A percentile compares a stretch with the other conserved stretches of the same genome.
These are phyloP conservation scores for Cyclotella baltica DNA, from an alignment of 108 stramenopile genomes.

Conservation along the genomic window DNA sequence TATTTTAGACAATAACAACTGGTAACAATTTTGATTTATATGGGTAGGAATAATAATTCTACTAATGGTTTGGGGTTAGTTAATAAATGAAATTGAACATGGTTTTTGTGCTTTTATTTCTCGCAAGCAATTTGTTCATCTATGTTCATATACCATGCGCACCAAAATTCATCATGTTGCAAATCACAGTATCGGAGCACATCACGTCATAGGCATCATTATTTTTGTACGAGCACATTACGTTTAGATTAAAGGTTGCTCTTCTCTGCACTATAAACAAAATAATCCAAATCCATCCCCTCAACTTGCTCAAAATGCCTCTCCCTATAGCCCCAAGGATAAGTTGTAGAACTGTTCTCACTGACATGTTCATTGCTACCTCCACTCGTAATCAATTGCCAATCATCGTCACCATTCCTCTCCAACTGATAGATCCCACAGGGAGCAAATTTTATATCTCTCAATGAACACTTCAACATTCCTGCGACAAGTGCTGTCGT, in stretches of 20 bases:
- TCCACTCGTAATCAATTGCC: slow-evolving; percentile 33
- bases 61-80: background rate
- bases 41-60: too few relatives aligned
- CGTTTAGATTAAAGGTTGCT: slow-evolving; percentile 10
- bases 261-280: slow-evolving; percentile 13
- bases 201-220: too few relatives aligned
- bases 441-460: slow-evolving; percentile 42
- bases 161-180: too few relatives aligned
- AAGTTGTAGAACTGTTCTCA: slow-evolving; percentile 40
- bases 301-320: slow-evolving; percentile 38
- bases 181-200: too few relatives aligned
- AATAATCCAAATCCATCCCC: slow-evolving; percentile 52
- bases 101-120: background rate
- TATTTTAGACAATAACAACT: slow-evolving; percentile 30
- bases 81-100: background rate
- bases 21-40: slow-evolving; percentile 17
- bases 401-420: slow-evolving; percentile 23
- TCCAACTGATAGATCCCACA: slow-evolving; percentile 43
- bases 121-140: background rate
- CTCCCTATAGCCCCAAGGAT: slow-evolving; percentile 46
- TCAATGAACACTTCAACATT: slow-evolving; percentile 35
- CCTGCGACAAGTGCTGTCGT: slow-evolving; percentile 43
- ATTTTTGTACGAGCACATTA: background rate
- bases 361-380: slow-evolving; percentile 37
- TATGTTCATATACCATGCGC: too few relatives aligned